These are phyloP conservation scores for Protomyces macrosporus DNA, from an alignment of 1,139 yeast genomes.

Conservation along the genomic window DNA sequence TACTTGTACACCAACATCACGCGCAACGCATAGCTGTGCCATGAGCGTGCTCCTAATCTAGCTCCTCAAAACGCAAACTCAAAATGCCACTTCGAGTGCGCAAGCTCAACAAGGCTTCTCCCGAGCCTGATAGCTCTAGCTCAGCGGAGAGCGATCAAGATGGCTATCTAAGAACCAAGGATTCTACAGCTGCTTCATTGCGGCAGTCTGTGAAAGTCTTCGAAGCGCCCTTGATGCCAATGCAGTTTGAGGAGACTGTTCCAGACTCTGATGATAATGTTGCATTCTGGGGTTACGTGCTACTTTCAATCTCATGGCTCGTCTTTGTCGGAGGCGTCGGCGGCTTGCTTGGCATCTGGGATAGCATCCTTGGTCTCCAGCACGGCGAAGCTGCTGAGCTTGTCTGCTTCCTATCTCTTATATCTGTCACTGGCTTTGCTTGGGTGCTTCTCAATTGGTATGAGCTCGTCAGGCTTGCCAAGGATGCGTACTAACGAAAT, in stretches of 20 bases:
- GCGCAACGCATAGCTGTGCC: no score
- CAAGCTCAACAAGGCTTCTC: not conserved
- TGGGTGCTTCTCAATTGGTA: not conserved
- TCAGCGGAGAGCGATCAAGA: not conserved
- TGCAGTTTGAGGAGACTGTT: no score
- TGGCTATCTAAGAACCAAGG: not conserved
- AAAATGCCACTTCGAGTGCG: not conserved
- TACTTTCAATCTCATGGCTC: not conserved
- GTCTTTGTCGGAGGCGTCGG: not conserved
- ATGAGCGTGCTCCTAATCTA: no score
- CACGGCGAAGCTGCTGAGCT: not conserved
- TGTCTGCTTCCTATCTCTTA: not conserved
- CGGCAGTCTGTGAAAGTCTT: no score
- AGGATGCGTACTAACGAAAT: not conserved
- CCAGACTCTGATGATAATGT: not conserved
- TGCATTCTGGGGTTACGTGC: not conserved
- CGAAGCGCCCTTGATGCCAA: no score
- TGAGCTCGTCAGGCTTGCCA: not conserved
- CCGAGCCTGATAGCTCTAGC: not conserved
- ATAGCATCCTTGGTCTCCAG: not conserved
- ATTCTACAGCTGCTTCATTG: not conserved
- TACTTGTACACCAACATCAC: no score
- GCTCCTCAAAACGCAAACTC: no score
- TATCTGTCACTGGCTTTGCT: not conserved
- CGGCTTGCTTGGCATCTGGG: not conserved